These are phyloP conservation scores for Lagenidium sp. DNA, from an alignment of 352 stramenopile species.

Conservation along the genomic window DNA sequence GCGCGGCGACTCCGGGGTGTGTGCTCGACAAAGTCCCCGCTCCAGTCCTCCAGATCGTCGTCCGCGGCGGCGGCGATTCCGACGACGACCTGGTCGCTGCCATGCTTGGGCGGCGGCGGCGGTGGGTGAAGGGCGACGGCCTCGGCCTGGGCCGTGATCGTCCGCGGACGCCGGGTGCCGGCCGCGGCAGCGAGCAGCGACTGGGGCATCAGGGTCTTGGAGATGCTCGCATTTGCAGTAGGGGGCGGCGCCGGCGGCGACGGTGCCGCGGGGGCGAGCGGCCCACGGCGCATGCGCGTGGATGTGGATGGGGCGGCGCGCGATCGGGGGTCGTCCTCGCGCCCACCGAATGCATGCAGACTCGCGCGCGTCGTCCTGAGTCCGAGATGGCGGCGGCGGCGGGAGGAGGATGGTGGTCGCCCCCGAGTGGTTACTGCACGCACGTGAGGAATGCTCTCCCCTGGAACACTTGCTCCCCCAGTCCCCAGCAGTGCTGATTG, in stretches of 20 bases:
- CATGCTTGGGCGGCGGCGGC: not conserved
- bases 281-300: not conserved
- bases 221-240: too few species aligned
- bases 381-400: too few species aligned
- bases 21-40: constrained; percentile 30
- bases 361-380: too few species aligned
- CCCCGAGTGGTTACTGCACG: too few species aligned
- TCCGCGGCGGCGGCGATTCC: constrained; percentile 53
- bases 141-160: constrained; percentile 14
- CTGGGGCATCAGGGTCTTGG: constrained; percentile 2
- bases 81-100: constrained; percentile 54
- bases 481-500: too few species aligned
- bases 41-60: constrained; percentile 77
- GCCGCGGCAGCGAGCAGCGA: constrained; percentile 4
- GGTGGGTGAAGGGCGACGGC: constrained; percentile 8
- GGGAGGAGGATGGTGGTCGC: too few species aligned
- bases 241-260: not conserved
- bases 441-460: too few species aligned
- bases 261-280: not conserved
- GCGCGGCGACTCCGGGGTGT: constrained; percentile 9
- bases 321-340: not conserved
- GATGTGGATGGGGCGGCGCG: not conserved
- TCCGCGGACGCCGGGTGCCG: constrained; percentile 14
- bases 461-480: too few species aligned
- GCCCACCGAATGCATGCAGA: not conserved